phyloP scores from a whole-genome alignment of 306 rosid genomes.

The Cucurbita moschata region DNA sequence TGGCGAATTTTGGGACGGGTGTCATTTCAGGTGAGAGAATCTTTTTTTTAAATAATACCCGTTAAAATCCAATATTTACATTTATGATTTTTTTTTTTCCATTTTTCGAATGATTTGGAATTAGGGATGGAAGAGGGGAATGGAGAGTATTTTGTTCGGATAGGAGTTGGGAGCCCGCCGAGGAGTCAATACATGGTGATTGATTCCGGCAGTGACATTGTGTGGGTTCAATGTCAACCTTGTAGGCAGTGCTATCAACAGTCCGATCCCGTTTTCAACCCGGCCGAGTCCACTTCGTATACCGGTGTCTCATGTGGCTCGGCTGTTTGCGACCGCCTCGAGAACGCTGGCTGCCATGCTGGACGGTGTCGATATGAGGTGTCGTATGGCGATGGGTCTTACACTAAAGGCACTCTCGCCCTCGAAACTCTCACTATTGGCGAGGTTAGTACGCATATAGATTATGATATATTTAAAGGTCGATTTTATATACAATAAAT shows the following conservation, averaged over 20 bases:
- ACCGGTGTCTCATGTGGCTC: slow-evolving; percentile 50
- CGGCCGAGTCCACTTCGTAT: slow-evolving; percentile 54
- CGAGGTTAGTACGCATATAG: background rate
- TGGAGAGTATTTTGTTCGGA: slow-evolving; percentile 63
- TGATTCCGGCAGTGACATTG: slow-evolving; percentile 74
- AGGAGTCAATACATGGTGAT: slow-evolving; percentile 57
- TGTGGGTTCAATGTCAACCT: slow-evolving; percentile 88
- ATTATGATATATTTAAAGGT: too few species aligned
- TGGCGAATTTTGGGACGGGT: slow-evolving; percentile 37
- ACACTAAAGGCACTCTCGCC: slow-evolving; percentile 68
- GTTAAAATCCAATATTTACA: background rate
- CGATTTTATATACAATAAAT: too few species aligned
- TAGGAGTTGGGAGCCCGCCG: slow-evolving; percentile 68
- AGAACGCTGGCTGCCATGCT: slow-evolving; percentile 37
- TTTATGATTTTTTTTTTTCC: too few species aligned
- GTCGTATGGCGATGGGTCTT: slow-evolving; percentile 77
- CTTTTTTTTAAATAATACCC: background rate
- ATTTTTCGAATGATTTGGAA: background rate
- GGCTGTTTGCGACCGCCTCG: slow-evolving; percentile 42
- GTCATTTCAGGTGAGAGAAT: slow-evolving; percentile 20
- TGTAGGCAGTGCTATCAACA: slow-evolving; percentile 66
- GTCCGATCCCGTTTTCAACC: slow-evolving; percentile 75
- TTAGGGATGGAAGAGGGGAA: slow-evolving; percentile 65
- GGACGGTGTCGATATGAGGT: slow-evolving; percentile 67
- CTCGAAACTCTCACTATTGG: slow-evolving; percentile 69